Evolutionary conservation across 2,329 filamentous ascomycete genomes (phyloP).

Genomic region (Pseudopyricularia cyperi): DNA sequence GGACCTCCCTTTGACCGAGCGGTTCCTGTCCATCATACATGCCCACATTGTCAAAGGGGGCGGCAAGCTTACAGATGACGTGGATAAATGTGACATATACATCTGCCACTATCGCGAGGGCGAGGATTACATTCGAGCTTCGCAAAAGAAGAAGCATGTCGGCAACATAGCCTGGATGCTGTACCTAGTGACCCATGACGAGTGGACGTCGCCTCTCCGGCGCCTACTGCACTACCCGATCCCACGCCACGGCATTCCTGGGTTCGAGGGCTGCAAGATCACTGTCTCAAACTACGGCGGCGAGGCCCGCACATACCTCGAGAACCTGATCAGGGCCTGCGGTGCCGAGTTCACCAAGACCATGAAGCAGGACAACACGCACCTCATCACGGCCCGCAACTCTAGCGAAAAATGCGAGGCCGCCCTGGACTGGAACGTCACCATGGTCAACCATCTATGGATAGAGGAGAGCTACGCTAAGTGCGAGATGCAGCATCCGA

Average conservation of each 20-base stretch:
- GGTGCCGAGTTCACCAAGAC: conserved; percentile 90
- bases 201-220: conserved; percentile 74
- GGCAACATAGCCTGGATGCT: conserved; percentile 93
- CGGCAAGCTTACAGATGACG: conserved; percentile 50
- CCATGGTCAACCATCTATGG: conserved; percentile 92
- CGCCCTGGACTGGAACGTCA: conserved; percentile 81
- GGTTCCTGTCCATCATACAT: conserved; percentile 53
- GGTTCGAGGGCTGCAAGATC: conserved; percentile 65
- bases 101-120: conserved; percentile 83
- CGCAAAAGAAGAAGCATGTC: conserved; percentile 66
- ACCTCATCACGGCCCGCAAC: conserved; percentile 82
- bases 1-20: conserved; percentile 59
- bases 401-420: conserved; percentile 89
- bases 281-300: conserved; percentile 95
- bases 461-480: conserved; percentile 93
- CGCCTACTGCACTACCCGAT: conserved; percentile 84
- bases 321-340: conserved; percentile 74
- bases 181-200: conserved; percentile 75
- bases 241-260: conserved; percentile 62
- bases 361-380: conserved; percentile 89
- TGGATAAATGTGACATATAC: conserved; percentile 66
- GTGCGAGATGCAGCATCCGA: conserved; percentile 62
- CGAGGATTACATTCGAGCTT: conserved; percentile 61
- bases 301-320: conserved; percentile 82
- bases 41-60: conserved; percentile 60